phyloP scores from a whole-genome alignment of 345 rosid species.

The Corymbia maculata region DNA sequence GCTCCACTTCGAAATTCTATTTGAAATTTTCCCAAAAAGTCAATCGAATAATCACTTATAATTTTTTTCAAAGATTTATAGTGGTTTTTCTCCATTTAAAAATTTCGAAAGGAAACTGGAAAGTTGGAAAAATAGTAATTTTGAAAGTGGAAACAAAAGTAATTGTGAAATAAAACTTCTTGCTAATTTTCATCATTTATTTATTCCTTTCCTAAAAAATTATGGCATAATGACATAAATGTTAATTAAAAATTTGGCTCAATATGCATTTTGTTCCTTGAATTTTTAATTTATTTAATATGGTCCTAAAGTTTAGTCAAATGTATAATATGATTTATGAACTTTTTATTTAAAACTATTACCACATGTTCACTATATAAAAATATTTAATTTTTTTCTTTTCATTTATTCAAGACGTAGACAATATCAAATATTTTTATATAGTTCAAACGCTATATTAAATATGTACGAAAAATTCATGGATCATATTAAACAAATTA shows the following conservation, averaged over 20 bases:
- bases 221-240: too few relatives aligned
- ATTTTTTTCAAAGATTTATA: neutral
- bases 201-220: too few relatives aligned
- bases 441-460: fast-evolving
- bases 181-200: neutral
- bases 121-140: neutral
- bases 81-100: neutral
- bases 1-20: too few relatives aligned
- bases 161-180: neutral
- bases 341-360: too few relatives aligned
- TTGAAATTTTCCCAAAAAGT: too few relatives aligned
- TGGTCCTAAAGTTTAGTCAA: fast-evolving
- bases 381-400: fast-evolving
- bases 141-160: neutral
- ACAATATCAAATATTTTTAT: fast-evolving
- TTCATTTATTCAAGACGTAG: fast-evolving
- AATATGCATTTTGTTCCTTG: fast-evolving
- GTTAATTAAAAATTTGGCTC: fast-evolving
- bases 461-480: neutral
- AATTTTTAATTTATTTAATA: fast-evolving
- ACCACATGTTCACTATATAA: too few relatives aligned
- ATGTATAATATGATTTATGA: fast-evolving
- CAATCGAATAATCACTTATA: too few relatives aligned
- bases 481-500: fast-evolving
- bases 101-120: neutral